Conservation (phyloP, 441 rosid genomes). For the Jatropha multifida region DNA sequence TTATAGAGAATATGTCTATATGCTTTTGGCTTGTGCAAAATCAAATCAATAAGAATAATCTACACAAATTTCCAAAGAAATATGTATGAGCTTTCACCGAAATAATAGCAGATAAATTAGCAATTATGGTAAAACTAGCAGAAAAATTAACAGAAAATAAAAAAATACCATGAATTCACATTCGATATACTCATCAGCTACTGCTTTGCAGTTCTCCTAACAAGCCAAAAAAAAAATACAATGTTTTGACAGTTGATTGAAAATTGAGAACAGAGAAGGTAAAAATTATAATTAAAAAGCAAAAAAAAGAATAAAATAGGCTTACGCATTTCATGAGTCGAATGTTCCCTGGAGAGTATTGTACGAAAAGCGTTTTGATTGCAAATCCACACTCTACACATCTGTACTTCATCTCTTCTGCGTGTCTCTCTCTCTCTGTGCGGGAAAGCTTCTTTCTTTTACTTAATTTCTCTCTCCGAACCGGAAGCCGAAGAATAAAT, state of each 20-base stretch:
- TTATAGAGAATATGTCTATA: slow-evolving; percentile 75
- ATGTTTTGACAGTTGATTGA: neutral
- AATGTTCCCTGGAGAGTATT: slow-evolving; percentile 78
- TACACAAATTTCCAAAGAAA: slow-evolving; percentile 16
- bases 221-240: neutral
- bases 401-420: slow-evolving; percentile 40
- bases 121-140: too few species aligned
- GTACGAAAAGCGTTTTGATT: slow-evolving; percentile 62
- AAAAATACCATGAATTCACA: slow-evolving; percentile 71
- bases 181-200: slow-evolving; percentile 76
- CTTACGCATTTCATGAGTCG: slow-evolving; percentile 84
- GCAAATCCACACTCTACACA: slow-evolving; percentile 66
- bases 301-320: neutral
- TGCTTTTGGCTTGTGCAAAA: slow-evolving; percentile 74
- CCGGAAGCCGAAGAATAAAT: neutral
- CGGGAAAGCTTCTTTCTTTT: neutral
- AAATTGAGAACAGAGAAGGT: neutral
- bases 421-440: neutral
- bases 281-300: neutral
- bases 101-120: neutral
- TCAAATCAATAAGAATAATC: slow-evolving; percentile 82
- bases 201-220: slow-evolving; percentile 69
- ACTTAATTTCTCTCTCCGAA: neutral
- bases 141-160: neutral
- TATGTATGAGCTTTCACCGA: neutral